A percentile compares a stretch with the other conserved stretches of the same genome.
phyloP scores from a whole-genome alignment of 1,139 yeast genomes.

The Diutina ranongensis region DNA sequence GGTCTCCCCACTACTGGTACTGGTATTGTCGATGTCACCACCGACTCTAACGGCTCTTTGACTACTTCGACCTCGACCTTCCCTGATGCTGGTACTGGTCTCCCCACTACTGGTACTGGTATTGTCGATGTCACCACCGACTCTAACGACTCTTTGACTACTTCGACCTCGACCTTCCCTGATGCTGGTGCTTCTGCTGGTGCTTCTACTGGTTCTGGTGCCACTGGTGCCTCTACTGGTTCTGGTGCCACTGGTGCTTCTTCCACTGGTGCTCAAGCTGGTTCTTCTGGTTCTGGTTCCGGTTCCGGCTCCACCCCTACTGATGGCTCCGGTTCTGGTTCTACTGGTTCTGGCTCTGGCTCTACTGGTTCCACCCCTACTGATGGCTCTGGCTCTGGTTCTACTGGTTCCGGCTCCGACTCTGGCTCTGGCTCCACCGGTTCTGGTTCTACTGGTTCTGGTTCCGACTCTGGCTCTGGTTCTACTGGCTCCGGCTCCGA shows the following conservation, averaged over 20 bases:
- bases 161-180: not conserved
- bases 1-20: not conserved
- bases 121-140: conserved; percentile 3
- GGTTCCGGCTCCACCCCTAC: not conserved
- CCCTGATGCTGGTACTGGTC: not conserved
- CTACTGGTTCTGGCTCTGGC: not conserved
- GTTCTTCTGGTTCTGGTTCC: not conserved
- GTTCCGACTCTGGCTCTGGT: not conserved
- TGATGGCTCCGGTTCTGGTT: too few relatives aligned
- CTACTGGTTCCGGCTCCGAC: not conserved
- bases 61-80: not conserved
- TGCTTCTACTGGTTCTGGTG: not conserved
- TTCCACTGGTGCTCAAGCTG: not conserved
- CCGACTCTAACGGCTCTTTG: not conserved
- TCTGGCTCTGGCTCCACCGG: not conserved
- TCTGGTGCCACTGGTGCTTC: not conserved
- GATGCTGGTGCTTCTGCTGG: not conserved
- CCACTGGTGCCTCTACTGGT: not conserved
- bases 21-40: not conserved
- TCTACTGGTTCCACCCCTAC: not conserved
- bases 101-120: not conserved
- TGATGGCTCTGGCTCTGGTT: not conserved
- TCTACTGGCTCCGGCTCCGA: not conserved
- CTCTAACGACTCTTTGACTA: not conserved
- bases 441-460: not conserved